Conservation (phyloP, 331 rosid species). For the Prunus yedoensis region DNA sequence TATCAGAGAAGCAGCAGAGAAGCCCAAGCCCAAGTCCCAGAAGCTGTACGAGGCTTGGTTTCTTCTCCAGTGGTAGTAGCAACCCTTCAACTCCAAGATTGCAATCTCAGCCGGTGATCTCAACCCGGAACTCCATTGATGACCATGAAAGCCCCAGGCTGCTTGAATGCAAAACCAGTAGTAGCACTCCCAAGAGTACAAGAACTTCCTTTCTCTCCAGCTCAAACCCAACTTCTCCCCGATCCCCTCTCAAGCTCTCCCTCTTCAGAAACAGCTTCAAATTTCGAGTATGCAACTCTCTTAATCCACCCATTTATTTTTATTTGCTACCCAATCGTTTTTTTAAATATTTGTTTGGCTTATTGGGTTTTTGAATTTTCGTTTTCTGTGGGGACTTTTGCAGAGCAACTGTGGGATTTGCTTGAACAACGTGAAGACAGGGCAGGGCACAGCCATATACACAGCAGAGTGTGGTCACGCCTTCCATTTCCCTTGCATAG, state of each 20-base stretch:
- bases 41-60: conserved; percentile 65
- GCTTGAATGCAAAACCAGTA: conserved; percentile 34
- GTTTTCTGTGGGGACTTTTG: background rate
- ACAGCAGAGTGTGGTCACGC: conserved; percentile 95
- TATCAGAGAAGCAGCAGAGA: conserved; percentile 42
- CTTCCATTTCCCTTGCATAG: conserved; percentile 92
- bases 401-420: conserved; percentile 98
- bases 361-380: background rate
- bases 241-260: conserved; percentile 80
- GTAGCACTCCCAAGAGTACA: conserved; percentile 44
- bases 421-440: conserved; percentile 83
- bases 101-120: conserved; percentile 14
- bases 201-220: conserved; percentile 16
- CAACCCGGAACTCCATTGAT: background rate
- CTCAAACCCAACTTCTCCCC: conserved; percentile 88
- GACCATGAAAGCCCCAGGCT: conserved; percentile 35
- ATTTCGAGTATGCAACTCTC: conserved; percentile 56
- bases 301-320: background rate
- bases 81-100: conserved; percentile 63
- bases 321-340: background rate
- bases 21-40: conserved; percentile 55
- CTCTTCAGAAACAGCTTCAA: conserved; percentile 96
- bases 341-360: background rate
- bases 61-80: conserved; percentile 60
- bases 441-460: conserved; percentile 96